These are phyloP conservation scores for Penicillium coffeae DNA, from an alignment of 495 filamentous ascomycete genomes.

Conservation along the genomic window DNA sequence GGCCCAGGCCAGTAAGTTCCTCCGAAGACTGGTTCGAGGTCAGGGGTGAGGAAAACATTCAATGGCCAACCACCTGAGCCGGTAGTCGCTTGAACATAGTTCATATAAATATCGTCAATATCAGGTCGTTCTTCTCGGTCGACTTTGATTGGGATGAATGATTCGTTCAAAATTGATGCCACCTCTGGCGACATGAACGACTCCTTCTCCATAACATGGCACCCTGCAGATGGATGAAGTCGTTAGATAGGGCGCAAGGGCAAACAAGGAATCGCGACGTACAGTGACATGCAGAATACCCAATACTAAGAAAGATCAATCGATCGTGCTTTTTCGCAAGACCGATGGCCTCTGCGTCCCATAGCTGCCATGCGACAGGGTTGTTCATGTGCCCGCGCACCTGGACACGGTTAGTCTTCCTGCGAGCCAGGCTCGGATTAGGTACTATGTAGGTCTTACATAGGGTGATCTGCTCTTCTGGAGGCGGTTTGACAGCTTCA, in stretches of 20 bases:
- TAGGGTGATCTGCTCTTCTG: constrained; percentile 76
- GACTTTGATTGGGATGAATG: constrained; percentile 89
- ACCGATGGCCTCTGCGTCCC: constrained; percentile 70
- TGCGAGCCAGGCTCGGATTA: not conserved
- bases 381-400: constrained; percentile 79
- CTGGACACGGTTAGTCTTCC: constrained; percentile 32
- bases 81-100: constrained; percentile 92
- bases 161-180: constrained; percentile 75
- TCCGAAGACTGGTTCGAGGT: constrained; percentile 90
- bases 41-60: constrained; percentile 92
- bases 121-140: constrained; percentile 95
- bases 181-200: constrained; percentile 82
- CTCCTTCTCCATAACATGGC: constrained; percentile 91
- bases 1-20: constrained; percentile 95
- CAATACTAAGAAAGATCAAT: constrained; percentile 90
- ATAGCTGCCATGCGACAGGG: constrained; percentile 89
- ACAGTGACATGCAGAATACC: constrained; percentile 96
- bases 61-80: constrained; percentile 94
- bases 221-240: constrained; percentile 55
- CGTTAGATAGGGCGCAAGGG: not conserved
- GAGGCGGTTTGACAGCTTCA: constrained; percentile 63
- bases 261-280: constrained; percentile 23
- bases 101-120: constrained; percentile 96
- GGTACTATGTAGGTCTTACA: constrained; percentile 38
- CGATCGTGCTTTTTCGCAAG: constrained; percentile 77